Conservation (phyloP, 1,284 basidiomycete genomes). For the Cryptococcus sp. region DNA sequence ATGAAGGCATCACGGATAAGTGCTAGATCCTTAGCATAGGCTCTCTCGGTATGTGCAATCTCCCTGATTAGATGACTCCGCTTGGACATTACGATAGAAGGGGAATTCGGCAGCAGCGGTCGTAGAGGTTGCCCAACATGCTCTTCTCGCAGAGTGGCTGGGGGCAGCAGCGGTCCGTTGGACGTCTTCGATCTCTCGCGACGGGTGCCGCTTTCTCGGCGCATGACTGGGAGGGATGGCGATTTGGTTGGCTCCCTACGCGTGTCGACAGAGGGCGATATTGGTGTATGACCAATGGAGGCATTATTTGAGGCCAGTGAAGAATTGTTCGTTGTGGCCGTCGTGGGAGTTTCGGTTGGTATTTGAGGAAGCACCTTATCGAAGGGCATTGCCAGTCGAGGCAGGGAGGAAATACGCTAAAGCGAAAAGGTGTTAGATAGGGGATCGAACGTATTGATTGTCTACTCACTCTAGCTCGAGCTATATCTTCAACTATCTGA, state of each 20-base stretch:
- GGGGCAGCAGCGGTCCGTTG: neutral
- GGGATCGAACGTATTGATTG: no score
- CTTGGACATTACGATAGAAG: slow-evolving; percentile 58
- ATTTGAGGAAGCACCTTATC: slow-evolving; percentile 9
- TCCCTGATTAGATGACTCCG: slow-evolving; percentile 81
- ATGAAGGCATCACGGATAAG: slow-evolving; percentile 82
- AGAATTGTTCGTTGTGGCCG: slow-evolving; percentile 9
- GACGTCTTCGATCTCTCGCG: neutral
- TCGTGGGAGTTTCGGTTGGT: slow-evolving; percentile 10
- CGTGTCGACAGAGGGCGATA: slow-evolving; percentile 1
- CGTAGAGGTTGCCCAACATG: slow-evolving; percentile 6
- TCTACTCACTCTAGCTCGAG: no score
- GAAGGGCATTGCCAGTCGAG: slow-evolving; percentile 8
- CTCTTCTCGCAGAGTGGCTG: neutral
- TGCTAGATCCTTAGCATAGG: slow-evolving; percentile 83
- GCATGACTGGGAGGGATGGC: slow-evolving; percentile 12
- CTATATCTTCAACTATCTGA: no score
- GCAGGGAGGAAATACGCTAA: slow-evolving; percentile 18
- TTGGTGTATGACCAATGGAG: slow-evolving; percentile 3
- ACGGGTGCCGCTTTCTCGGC: neutral
- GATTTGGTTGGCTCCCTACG: slow-evolving; percentile 11
- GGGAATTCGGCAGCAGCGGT: slow-evolving; percentile 13
- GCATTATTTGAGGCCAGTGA: slow-evolving; percentile 1
- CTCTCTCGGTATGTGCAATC: slow-evolving; percentile 76
- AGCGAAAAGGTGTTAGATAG: no score